A percentile compares a stretch with the other conserved stretches of the same genome.
Conservation (phyloP, 257 asterid species). For the Parsonsia alboflavescens region DNA sequence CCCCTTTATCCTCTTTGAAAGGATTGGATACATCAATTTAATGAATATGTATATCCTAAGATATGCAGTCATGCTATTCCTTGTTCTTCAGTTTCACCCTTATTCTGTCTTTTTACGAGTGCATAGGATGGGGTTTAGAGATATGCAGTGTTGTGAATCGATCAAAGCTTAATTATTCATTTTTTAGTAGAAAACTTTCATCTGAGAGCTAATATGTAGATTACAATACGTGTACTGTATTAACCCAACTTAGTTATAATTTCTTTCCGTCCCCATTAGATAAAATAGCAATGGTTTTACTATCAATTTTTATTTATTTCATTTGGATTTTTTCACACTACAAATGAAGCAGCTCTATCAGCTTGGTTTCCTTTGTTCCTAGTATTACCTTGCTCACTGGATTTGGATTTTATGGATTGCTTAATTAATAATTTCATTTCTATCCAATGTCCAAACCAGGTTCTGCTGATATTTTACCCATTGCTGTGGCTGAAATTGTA, state of each 20-base stretch:
- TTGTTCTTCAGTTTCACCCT: background rate
- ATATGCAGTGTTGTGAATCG: background rate
- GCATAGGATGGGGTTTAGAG: background rate
- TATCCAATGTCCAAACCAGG: constrained; percentile 33
- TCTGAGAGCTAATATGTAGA: background rate
- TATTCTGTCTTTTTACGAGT: background rate
- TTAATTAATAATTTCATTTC: background rate
- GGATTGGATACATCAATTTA: background rate
- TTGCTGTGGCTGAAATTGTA: constrained; percentile 86
- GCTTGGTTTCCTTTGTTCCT: background rate
- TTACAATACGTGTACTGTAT: background rate
- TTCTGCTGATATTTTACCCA: constrained; percentile 68
- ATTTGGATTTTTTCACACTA: background rate
- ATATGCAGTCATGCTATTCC: background rate
- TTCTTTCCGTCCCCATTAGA: background rate
- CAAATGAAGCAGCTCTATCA: background rate
- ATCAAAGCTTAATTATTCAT: background rate
- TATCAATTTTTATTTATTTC: background rate
- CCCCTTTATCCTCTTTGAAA: background rate
- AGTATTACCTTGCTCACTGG: background rate
- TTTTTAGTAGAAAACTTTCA: background rate
- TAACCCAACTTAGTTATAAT: background rate
- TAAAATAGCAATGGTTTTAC: background rate
- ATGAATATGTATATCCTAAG: background rate
- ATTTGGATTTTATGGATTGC: background rate